These are phyloP conservation scores for Ogataea corticis DNA, from an alignment of 805 yeast species.

Conservation along the genomic window DNA sequence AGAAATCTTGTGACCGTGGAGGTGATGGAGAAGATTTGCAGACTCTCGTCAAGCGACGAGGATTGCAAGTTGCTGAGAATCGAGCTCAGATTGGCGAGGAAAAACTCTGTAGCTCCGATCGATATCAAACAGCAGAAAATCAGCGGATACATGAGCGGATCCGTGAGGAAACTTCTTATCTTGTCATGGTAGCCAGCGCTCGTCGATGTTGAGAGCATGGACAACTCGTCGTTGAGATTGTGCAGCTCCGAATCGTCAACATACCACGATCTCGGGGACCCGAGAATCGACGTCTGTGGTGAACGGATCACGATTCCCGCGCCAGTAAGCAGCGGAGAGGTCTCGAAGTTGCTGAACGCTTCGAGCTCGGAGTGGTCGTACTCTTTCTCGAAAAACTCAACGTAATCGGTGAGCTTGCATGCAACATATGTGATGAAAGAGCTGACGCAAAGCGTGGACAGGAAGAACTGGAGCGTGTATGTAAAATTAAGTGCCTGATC, in stretches of 20 bases:
- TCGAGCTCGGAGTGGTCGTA: slow-evolving; percentile 25
- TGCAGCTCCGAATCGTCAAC: slow-evolving; percentile 25
- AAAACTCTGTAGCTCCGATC: slow-evolving; percentile 85
- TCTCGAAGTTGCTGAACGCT: slow-evolving; percentile 31
- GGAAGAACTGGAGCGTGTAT: slow-evolving; percentile 24
- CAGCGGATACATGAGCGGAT: slow-evolving; percentile 65
- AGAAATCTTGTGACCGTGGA: slow-evolving; percentile 71
- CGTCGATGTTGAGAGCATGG: slow-evolving; percentile 26
- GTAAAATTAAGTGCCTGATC: slow-evolving; percentile 24
- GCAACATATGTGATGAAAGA: slow-evolving; percentile 27
- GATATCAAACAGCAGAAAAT: slow-evolving; percentile 63
- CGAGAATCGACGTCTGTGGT: slow-evolving; percentile 25
- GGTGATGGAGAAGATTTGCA: slow-evolving; percentile 46
- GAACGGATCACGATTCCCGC: slow-evolving; percentile 34
- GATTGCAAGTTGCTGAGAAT: slow-evolving; percentile 27
- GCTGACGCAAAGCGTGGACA: slow-evolving; percentile 17
- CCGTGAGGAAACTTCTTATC: slow-evolving; percentile 28
- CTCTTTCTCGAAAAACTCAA: slow-evolving; percentile 27
- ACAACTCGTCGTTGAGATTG: slow-evolving; percentile 31
- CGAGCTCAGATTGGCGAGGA: slow-evolving; percentile 74
- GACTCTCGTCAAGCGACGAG: slow-evolving; percentile 21
- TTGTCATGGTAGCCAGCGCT: slow-evolving; percentile 13
- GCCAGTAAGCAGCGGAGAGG: slow-evolving; percentile 36
- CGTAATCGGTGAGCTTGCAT: slow-evolving; percentile 31
- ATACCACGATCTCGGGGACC: slow-evolving; percentile 33